phyloP scores from a whole-genome alignment of 148 eudicot genomes.

The Silene uniflora region DNA sequence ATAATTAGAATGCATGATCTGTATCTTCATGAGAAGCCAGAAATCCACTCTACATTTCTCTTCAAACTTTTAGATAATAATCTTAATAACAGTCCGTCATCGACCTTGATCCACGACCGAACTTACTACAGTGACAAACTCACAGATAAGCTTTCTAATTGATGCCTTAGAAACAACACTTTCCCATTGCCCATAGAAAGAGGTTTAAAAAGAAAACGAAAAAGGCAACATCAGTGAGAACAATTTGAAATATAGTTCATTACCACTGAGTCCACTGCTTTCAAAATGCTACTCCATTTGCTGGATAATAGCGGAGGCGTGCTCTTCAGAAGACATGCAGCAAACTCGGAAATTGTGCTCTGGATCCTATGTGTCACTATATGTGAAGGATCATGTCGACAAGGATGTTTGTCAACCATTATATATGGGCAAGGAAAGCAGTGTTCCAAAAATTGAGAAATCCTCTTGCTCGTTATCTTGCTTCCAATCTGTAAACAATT shows the following conservation, averaged over 20 bases:
- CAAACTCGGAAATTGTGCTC: conserved; percentile 59
- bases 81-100: neutral
- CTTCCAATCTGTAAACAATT: conserved; percentile 65
- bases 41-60: neutral
- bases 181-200: neutral
- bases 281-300: conserved; percentile 52
- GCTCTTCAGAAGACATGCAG: conserved; percentile 44
- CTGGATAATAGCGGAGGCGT: conserved; percentile 32
- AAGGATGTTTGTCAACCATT: conserved; percentile 77
- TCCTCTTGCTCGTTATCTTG: conserved; percentile 76
- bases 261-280: conserved; percentile 63
- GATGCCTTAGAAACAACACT: neutral
- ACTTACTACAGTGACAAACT: neutral
- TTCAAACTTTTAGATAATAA: neutral
- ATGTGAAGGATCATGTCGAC: conserved; percentile 91
- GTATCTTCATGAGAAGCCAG: neutral
- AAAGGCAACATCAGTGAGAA: neutral
- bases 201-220: neutral
- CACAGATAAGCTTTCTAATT: neutral
- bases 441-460: conserved; percentile 63
- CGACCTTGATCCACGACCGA: neutral
- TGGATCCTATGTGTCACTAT: conserved; percentile 88
- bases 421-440: conserved; percentile 68
- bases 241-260: neutral
- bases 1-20: neutral